Evolutionary conservation across 805 yeast species (phyloP), one percentile per base, ranked within the genome.

Genomic region (Teunomyces stri): DNA sequence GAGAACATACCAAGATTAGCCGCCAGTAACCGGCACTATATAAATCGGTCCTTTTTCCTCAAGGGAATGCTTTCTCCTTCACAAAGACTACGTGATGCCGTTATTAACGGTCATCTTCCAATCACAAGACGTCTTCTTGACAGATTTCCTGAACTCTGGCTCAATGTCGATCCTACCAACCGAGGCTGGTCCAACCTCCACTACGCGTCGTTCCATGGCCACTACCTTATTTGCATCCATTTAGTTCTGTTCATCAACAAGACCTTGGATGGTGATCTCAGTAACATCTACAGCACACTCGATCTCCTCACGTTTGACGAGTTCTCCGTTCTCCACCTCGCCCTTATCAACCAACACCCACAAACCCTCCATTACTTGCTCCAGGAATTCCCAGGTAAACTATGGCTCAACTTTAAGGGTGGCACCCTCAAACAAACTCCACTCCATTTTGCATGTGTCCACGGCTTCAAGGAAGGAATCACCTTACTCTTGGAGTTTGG

Each of bases 131-230:
- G 92, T 21, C 68, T 89, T 5, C 64, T 89, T n/a, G 72, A 76
- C 45, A 73, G 89, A 33, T 84, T 75, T 53, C 94, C 95, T 0
- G 84, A 81, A 28, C 70, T 87, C 34, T 62, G 89, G 51, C 83
- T 82, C 50, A 85, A 87, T 59, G 71, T 82, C 20, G 87, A 89
- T 59, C 79, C 89, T 4, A 27, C 60, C 30, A 25, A 64, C 18
- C 81, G 84, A 58, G 96, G 96, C 1, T 89, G 96, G 96, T 75
- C 87, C 12, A 83, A 86, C 33, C 69, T 89, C 41, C 96, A 89
- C 62, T 87, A 88, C 63, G 90, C 96, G 0, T 82, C 92, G 3
- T 85, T 61, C 56, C 68, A 85, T 57, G 94, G 95, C 37, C 76
- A 84, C 51, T 84, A 83, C 56, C 75, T 85, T 46, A 75, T 87